Evolutionary conservation across 805 yeast species (phyloP).

Genomic region (Yueomyces sp.): DNA sequence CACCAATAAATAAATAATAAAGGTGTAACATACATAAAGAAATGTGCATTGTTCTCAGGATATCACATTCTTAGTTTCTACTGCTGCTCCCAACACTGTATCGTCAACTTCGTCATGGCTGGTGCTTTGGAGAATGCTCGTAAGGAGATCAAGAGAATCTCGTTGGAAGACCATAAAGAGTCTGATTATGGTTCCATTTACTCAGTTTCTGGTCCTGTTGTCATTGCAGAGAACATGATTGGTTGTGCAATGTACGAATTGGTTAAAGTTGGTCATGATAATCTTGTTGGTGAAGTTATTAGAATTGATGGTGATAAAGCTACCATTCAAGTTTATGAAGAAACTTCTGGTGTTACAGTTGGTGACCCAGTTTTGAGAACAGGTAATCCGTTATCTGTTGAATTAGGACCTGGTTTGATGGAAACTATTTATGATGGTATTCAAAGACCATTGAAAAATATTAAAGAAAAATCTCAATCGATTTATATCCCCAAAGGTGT

Average conservation of each 20-base stretch:
- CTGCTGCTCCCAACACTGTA: too few species aligned
- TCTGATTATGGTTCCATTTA: slow-evolving; percentile 76
- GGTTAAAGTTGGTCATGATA: slow-evolving; percentile 95
- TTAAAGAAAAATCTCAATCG: slow-evolving; percentile 74
- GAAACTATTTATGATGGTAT: slow-evolving; percentile 99
- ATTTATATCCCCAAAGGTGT: slow-evolving; percentile 98
- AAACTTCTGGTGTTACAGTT: slow-evolving; percentile 97
- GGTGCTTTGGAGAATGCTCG: slow-evolving; percentile 97
- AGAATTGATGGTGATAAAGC: slow-evolving; percentile 95
- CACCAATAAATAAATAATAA: background rate
- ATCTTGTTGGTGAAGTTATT: slow-evolving; percentile 95
- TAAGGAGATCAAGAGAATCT: slow-evolving; percentile 76
- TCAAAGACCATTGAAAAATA: slow-evolving; percentile 95
- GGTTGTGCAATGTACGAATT: slow-evolving; percentile 99
- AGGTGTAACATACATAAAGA: slow-evolving; percentile 1
- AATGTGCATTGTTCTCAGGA: background rate
- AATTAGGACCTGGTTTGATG: slow-evolving; percentile 98
- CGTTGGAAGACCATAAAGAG: slow-evolving; percentile 63
- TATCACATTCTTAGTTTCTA: too few species aligned
- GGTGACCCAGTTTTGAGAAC: slow-evolving; percentile 98
- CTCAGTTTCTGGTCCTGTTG: slow-evolving; percentile 97
- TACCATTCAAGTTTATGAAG: slow-evolving; percentile 97
- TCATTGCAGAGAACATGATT: slow-evolving; percentile 95
- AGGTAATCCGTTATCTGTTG: slow-evolving; percentile 97
- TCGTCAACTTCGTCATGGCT: slow-evolving; percentile 37